phyloP scores from a whole-genome alignment of 208 protist genomes.

The Trypanosoma lewisi region DNA sequence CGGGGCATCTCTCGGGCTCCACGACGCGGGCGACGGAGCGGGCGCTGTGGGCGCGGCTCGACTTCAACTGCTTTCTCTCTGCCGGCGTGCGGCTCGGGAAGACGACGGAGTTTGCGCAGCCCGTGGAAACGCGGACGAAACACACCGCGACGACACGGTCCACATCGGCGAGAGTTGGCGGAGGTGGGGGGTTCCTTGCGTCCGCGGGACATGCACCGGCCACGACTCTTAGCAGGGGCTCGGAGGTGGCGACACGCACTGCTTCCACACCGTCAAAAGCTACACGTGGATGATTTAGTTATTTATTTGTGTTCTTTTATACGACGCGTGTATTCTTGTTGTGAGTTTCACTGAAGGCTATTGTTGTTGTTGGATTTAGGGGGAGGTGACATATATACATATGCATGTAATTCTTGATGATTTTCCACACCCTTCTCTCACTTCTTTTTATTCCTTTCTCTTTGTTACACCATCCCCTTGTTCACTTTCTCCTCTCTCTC shows the following conservation, averaged over 20 bases:
- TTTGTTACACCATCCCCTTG: too few relatives aligned
- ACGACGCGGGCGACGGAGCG: conserved; percentile 46
- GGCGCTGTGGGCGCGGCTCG: conserved; percentile 73
- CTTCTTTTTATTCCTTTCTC: too few relatives aligned
- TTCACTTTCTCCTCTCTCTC: too few relatives aligned
- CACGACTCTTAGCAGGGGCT: not conserved
- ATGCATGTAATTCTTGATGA: too few relatives aligned
- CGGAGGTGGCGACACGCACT: not conserved
- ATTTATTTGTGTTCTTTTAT: not conserved
- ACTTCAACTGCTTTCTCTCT: conserved; percentile 80
- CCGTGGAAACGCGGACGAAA: not conserved
- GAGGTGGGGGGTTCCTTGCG: not conserved
- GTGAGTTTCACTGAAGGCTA: too few relatives aligned
- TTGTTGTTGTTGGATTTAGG: too few relatives aligned
- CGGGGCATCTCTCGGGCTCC: conserved; percentile 49
- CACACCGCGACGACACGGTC: too few relatives aligned
- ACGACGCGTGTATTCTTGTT: too few relatives aligned
- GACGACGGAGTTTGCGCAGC: conserved; percentile 12
- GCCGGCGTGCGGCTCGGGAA: conserved; percentile 1
- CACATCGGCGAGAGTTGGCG: not conserved
- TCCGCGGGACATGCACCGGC: not conserved
- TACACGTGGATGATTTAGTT: conserved; percentile 1
- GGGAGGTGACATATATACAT: too few relatives aligned
- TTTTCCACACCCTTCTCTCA: too few relatives aligned
- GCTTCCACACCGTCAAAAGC: not conserved